Percentiles rank a stretch among this genome's conserved stretches.
phyloP scores from a whole-genome alignment of 73 alveolate species.

The Paraurostyla sp. region DNA sequence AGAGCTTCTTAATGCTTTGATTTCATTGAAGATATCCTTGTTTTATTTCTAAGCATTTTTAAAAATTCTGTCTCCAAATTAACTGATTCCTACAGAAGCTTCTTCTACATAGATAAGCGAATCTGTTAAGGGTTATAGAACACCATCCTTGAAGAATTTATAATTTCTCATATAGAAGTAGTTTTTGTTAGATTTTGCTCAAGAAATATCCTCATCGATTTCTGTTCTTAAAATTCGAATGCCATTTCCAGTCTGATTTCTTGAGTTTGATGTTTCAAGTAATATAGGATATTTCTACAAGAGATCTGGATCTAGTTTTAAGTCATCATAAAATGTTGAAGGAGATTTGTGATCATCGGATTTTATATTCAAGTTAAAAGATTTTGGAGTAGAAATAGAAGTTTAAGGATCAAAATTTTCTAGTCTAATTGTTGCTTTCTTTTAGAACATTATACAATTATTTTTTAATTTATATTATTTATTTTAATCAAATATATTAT shows the following conservation, averaged over 20 bases:
- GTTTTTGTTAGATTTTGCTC: background rate
- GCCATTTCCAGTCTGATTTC: too few relatives aligned
- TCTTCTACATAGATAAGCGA: background rate
- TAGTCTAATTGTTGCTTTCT: too few relatives aligned
- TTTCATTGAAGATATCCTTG: conserved; percentile 1
- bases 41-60: conserved; percentile 5
- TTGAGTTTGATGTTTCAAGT: background rate
- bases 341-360: too few relatives aligned
- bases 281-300: background rate
- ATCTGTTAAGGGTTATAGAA: background rate
- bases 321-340: too few relatives aligned
- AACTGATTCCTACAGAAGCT: background rate
- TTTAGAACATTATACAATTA: too few relatives aligned
- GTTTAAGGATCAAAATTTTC: too few relatives aligned
- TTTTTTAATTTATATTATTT: too few relatives aligned
- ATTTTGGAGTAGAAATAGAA: too few relatives aligned
- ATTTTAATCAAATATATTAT: too few relatives aligned
- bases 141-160: conserved; percentile 27
- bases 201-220: background rate
- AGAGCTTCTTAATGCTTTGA: background rate
- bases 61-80: background rate
- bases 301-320: too few relatives aligned
- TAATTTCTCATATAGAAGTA: conserved; percentile 17
- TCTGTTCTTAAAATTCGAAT: background rate
- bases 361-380: too few relatives aligned